Evolutionary conservation across 192 early-diverging fungal genomes (phyloP).

Genomic region (Jimgerdemannia lactiflua): DNA sequence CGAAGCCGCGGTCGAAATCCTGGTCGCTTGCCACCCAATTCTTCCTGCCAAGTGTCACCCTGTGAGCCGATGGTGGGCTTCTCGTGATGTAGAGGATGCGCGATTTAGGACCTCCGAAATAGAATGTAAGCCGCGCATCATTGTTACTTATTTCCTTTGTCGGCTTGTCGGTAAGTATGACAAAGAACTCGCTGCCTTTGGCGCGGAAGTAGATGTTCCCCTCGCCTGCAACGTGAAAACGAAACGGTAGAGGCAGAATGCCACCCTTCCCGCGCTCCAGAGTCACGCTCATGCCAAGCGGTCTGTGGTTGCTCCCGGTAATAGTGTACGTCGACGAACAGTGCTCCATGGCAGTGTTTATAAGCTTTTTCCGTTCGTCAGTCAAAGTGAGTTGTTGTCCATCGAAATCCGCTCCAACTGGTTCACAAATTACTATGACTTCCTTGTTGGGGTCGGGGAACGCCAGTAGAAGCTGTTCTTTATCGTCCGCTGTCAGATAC

Average conservation of each 20-base stretch:
- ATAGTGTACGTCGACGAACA: neutral
- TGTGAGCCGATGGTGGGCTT: neutral
- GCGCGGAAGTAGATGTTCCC: neutral
- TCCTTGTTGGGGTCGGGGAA: neutral
- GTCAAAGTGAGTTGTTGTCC: neutral
- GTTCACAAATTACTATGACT: neutral
- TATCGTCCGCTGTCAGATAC: neutral
- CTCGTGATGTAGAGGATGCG: neutral
- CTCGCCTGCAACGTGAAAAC: neutral
- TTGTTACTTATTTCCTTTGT: neutral
- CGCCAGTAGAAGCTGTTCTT: neutral
- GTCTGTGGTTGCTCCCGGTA: no score
- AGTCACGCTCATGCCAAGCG: neutral
- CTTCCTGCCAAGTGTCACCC: neutral
- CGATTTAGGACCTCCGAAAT: neutral
- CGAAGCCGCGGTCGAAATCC: neutral
- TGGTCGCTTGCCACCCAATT: neutral
- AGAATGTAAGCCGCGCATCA: neutral
- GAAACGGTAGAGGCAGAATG: neutral
- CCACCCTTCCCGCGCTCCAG: neutral
- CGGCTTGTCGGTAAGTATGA: neutral
- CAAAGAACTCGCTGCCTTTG: neutral
- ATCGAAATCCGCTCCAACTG: neutral
- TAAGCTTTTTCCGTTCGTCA: neutral
- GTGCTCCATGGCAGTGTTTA: neutral